phyloP scores from a whole-genome alignment of 495 filamentous ascomycete genomes.

The Thermothielavioides terrestris region DNA sequence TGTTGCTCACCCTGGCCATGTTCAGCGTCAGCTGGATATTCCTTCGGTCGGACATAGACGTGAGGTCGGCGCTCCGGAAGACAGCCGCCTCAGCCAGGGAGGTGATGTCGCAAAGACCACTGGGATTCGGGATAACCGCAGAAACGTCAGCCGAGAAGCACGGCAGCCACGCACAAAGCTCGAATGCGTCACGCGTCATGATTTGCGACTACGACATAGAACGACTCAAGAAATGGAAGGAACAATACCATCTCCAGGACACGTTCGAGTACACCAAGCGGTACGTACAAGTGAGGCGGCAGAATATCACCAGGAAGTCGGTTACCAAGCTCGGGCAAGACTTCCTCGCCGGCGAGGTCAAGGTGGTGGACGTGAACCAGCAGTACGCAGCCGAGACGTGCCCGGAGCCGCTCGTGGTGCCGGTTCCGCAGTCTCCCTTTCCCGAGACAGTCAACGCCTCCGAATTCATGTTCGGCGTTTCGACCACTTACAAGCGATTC shows the following conservation, averaged over 20 bases:
- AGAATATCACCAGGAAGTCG: conserved; percentile 37
- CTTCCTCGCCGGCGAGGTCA: conserved; percentile 37
- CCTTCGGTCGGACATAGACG: conserved; percentile 33
- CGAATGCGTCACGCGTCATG: conserved; percentile 23
- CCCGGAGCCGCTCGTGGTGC: conserved; percentile 38
- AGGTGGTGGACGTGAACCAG: conserved; percentile 37
- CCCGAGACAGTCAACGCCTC: conserved; percentile 38
- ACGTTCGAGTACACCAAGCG: conserved; percentile 45
- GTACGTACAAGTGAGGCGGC: conserved; percentile 38
- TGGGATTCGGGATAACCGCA: conserved; percentile 2
- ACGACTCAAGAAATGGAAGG: conserved; percentile 31
- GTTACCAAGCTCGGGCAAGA: conserved; percentile 38
- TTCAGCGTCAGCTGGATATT: conserved; percentile 28
- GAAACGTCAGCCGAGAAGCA: conserved; percentile 1
- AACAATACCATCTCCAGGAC: conserved; percentile 38
- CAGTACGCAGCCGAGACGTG: conserved; percentile 34
- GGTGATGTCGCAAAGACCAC: conserved; percentile 25
- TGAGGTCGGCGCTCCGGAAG: conserved; percentile 30
- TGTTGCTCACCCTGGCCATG: conserved; percentile 30
- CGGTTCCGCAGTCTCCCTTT: conserved; percentile 38
- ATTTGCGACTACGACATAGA: conserved; percentile 40
- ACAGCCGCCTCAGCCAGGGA: conserved; percentile 30
- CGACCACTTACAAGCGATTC: conserved; percentile 40
- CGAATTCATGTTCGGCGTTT: conserved; percentile 46
- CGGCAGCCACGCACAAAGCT: conserved; percentile 7